Percentiles rank a stretch among this genome's conserved stretches.
Conservation (phyloP, 2,329 filamentous ascomycete genomes). For the Apiospora phragmitis region DNA sequence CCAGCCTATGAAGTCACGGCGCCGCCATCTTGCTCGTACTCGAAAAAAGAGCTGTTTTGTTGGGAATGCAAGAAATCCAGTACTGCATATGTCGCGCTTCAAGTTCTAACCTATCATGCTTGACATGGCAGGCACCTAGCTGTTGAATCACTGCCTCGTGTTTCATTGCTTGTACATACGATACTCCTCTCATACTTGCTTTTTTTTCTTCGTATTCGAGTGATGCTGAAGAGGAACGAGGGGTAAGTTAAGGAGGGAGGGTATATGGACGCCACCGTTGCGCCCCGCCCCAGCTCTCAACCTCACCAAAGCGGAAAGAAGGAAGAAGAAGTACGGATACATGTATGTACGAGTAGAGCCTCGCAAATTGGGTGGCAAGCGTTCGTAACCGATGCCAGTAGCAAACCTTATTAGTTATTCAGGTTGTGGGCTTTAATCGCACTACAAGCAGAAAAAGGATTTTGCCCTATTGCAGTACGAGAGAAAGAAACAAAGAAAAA, state of each 20-base stretch:
- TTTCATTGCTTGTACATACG: background rate
- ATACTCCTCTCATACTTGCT: background rate
- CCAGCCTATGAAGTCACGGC: slow-evolving; percentile 2
- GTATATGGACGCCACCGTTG: background rate
- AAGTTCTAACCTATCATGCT: background rate
- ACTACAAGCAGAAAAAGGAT: background rate
- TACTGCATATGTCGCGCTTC: background rate
- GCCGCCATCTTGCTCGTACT: background rate
- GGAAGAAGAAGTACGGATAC: background rate
- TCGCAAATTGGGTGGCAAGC: background rate
- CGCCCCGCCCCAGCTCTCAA: background rate
- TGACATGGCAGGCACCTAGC: background rate
- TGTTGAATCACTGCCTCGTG: no score
- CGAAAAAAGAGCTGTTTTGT: background rate
- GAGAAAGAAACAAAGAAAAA: background rate
- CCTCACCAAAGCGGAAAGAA: background rate
- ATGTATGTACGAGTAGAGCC: no score
- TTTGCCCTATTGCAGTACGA: background rate
- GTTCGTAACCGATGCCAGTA: background rate
- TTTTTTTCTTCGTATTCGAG: background rate
- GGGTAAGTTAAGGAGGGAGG: background rate
- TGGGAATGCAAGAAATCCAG: background rate
- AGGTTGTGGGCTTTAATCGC: no score
- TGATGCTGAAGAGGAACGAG: background rate
- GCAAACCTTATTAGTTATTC: no score